phyloP scores from a whole-genome alignment of 2,329 filamentous ascomycete genomes.

The Whalleya microplaca region DNA sequence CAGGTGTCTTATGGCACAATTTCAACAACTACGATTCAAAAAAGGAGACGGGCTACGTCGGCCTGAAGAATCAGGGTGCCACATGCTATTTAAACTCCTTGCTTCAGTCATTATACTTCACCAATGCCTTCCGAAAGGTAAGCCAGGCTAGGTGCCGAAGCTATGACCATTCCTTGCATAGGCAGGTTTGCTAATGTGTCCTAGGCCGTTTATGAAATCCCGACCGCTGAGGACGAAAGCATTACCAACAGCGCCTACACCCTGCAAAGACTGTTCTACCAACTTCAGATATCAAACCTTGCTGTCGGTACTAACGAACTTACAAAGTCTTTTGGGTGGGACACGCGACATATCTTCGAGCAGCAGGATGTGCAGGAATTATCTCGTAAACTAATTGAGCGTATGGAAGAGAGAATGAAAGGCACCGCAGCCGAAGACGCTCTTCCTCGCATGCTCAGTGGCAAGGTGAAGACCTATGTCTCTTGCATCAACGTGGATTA shows the following conservation, averaged over 20 bases:
- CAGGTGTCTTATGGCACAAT: constrained; percentile 88
- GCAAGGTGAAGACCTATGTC: constrained; percentile 98
- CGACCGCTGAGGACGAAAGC: constrained; percentile 82
- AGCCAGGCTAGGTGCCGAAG: constrained; percentile 10
- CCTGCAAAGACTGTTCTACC: constrained; percentile 91
- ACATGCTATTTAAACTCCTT: constrained; percentile 88
- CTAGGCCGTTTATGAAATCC: constrained; percentile 94
- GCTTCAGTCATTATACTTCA: constrained; percentile 83
- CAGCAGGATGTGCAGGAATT: constrained; percentile 98
- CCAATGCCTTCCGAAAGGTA: constrained; percentile 91
- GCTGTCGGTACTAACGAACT: constrained; percentile 92
- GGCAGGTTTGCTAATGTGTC: constrained; percentile 17
- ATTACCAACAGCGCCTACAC: constrained; percentile 90
- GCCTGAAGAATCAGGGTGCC: constrained; percentile 94
- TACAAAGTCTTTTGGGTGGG: constrained; percentile 97
- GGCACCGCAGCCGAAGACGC: constrained; percentile 89
- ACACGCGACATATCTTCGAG: constrained; percentile 96
- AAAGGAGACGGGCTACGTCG: constrained; percentile 96
- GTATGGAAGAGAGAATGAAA: constrained; percentile 98
- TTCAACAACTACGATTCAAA: constrained; percentile 98
- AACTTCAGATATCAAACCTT: constrained; percentile 81
- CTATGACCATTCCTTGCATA: background rate
- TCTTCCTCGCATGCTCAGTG: constrained; percentile 88
- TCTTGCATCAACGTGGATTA: constrained; percentile 98
- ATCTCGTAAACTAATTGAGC: constrained; percentile 95